These are phyloP conservation scores for Fusarium algeriense DNA, from an alignment of 2,329 filamentous ascomycete species.

Conservation along the genomic window DNA sequence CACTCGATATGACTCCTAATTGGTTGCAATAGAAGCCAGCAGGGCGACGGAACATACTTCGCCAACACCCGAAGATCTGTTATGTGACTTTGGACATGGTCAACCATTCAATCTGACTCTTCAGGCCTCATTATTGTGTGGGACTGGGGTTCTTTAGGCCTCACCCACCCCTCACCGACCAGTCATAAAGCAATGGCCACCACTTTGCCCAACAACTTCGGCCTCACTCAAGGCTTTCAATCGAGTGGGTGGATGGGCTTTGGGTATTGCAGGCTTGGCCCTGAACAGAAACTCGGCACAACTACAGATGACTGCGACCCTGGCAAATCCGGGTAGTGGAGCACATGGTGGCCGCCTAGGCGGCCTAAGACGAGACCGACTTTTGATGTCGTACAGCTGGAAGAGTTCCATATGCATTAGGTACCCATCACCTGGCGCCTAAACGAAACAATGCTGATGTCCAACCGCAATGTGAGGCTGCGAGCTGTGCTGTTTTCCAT, in stretches of 20 bases:
- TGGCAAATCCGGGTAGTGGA: conserved; percentile 36
- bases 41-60: conserved; percentile 36
- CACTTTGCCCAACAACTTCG: conserved; percentile 29
- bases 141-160: conserved; percentile 29
- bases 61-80: conserved; percentile 36
- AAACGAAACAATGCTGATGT: conserved; percentile 24
- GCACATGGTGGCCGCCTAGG: conserved; percentile 34
- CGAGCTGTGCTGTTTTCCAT: conserved; percentile 33
- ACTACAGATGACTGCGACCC: conserved; percentile 28
- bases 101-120: conserved; percentile 24
- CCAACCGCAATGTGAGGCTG: conserved; percentile 45
- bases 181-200: conserved; percentile 33
- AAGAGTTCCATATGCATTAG: conserved; percentile 31
- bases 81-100: conserved; percentile 20
- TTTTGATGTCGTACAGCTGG: conserved; percentile 38
- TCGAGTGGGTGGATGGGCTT: conserved; percentile 22
- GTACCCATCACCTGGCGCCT: conserved; percentile 40
- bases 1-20: conserved; percentile 27
- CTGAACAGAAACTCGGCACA: conserved; percentile 30
- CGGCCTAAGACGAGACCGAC: conserved; percentile 43
- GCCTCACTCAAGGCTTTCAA: conserved; percentile 23
- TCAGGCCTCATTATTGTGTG: conserved; percentile 36
- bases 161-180: conserved; percentile 34
- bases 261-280: conserved; percentile 27
- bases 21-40: conserved; percentile 21